phyloP scores from a whole-genome alignment of 2,329 filamentous ascomycete genomes.

The Neocucurbitaria cava region DNA sequence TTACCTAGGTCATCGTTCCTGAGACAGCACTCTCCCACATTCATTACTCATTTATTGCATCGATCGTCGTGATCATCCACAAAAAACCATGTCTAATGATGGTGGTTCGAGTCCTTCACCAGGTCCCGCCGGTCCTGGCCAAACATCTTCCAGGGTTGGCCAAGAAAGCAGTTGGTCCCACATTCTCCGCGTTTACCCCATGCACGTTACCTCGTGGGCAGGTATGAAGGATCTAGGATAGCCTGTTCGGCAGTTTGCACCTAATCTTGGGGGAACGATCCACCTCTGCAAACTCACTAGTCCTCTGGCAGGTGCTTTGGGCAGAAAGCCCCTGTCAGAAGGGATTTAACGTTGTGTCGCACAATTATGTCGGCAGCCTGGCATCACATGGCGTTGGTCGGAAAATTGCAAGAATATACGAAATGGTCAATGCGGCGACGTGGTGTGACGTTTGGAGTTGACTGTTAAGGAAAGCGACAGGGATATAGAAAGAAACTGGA shows the following conservation, averaged over 20 bases:
- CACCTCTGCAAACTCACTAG: slow-evolving; percentile 5
- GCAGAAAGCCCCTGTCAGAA: slow-evolving; percentile 9
- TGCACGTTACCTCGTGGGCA: slow-evolving; percentile 14
- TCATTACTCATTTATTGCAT: slow-evolving; percentile 17
- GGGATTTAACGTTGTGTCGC: slow-evolving; percentile 8
- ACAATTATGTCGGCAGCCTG: slow-evolving; percentile 11
- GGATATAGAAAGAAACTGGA: slow-evolving; percentile 16
- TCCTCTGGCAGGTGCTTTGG: slow-evolving; percentile 6
- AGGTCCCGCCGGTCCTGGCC: slow-evolving; percentile 12
- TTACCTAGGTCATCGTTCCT: slow-evolving; percentile 10
- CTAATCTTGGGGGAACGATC: slow-evolving; percentile 9
- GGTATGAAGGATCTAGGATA: slow-evolving; percentile 3
- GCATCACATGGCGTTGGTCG: slow-evolving; percentile 11
- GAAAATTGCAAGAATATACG: slow-evolving; percentile 17
- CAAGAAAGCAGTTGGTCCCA: background rate
- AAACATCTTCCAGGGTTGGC: slow-evolving; percentile 7
- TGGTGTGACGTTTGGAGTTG: background rate
- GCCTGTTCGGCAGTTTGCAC: slow-evolving; percentile 16
- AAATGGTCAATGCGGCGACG: slow-evolving; percentile 10
- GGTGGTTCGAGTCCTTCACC: slow-evolving; percentile 5
- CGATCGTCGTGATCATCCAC: slow-evolving; percentile 10
- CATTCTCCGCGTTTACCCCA: slow-evolving; percentile 12
- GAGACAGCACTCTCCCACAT: slow-evolving; percentile 8
- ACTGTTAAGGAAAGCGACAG: slow-evolving; percentile 9
- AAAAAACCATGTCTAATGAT: slow-evolving; percentile 10